Base-by-base conservation (phyloP, 106 monocot genomes). In the Posidonia australis region DNA sequence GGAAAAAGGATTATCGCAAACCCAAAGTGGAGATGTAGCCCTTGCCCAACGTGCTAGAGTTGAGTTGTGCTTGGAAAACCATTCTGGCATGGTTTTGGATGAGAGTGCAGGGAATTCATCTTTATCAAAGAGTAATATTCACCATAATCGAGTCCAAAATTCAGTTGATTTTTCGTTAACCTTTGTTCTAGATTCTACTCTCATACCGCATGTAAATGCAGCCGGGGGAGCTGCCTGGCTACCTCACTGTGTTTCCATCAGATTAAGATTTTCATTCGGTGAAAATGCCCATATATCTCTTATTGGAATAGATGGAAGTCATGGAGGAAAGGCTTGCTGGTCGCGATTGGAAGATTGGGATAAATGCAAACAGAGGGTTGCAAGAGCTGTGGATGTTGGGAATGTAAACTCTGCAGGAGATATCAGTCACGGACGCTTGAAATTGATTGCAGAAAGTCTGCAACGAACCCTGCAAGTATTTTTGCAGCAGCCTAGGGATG, bases 201-300 rank as follows among this genome's bases (percentile, higher is more conserved):
- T 82, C 59, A 85, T 99, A 74, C 91, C 98, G 55, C 85, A 91
- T 62, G 77, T 91, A 72, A 91, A 99, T 81, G 87, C 87, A 5
- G 87, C 98, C 45, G 98, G 98, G 26, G 91, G 98, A 58, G 98
- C 91, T 58, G 91, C 98, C 20, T 99, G 98, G 98, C 54, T 99
- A n/a, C 85, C 91, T 1, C 85, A 99, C 52, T 99, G 98, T 73
- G 85, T 91, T 10, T 91, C 91, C 1, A 80, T 88, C 64, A 76
- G 83, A 56, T 71, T 99, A 10, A 85, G 75, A 47, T 99, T 76
- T 65, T 79, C 77, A 11, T 99, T 91, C 74, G 87, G 87, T 28
- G 98, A 99, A 24, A 84, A 46, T 60, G 27, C 71, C 21, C 80
- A 85, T 70, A 25, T 99, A 28, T 83, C 98, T 44, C 84, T 83